Base-by-base conservation (phyloP, 345 rosid species). In the Brassica juncea region DNA sequence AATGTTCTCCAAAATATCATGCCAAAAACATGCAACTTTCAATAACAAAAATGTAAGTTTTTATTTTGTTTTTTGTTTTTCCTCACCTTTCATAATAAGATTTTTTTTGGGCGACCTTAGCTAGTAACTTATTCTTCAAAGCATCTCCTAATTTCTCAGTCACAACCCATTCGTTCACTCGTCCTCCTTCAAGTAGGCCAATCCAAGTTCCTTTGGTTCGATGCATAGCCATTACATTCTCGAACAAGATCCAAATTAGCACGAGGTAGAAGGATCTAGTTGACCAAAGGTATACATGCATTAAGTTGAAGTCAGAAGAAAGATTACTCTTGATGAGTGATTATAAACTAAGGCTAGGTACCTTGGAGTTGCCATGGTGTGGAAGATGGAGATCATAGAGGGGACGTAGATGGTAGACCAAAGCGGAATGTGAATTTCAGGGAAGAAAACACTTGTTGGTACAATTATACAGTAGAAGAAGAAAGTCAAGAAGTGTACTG, bases 151-250 rank as follows among this genome's bases (percentile, higher is more conserved):
- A 72, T 68, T 94, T 94, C 76, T 92, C 92, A 1, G 98, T 94
- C 34, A 94, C 98, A 65, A 92, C 89, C 97, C 98, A 94, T 83
- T 94, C 97, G 27, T 94, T 92, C 3, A 86, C 97, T 79, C 97
- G 81, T 10, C 98, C 93, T 4, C 87, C 88, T 82, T 94, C 98
- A 6, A 94, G 71, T 79, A 94, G 83, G 23, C 98, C 98, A 28
- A 74, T 88, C 30, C 82, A 80, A 34, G 91, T 85, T 14, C 89
- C 91, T 81, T 85, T 88, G 32, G 89, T 84, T 52, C 91, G 80
- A 74, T 88, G 91, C 70, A 86, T 75, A 27, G 91, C 84, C 88
- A 88, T 88, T 0, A 85, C 89, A 72, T 86, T 88, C 83, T 88
- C 90, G 42, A 85, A 87, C 14, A 85, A 80, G 63, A 87, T 73